Conservation (phyloP, 2,329 filamentous ascomycete species). For the Cladosporium sp. region DNA sequence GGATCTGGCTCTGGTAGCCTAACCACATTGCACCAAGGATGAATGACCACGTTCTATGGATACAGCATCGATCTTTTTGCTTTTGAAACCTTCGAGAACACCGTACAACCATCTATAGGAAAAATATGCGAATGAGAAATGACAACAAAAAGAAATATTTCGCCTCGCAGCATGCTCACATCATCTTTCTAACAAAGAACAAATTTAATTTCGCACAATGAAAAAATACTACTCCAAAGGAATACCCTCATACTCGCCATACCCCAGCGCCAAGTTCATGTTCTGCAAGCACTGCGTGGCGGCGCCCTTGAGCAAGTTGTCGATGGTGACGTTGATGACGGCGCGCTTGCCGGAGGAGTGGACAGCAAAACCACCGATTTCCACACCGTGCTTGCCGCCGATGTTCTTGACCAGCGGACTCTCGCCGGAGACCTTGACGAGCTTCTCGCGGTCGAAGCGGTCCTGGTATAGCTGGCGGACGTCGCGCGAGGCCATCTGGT, state of each 20-base stretch:
- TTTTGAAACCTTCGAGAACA: no score
- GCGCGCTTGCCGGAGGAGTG: slow-evolving; percentile 85
- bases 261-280: slow-evolving; percentile 89
- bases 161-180: no score
- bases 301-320: slow-evolving; percentile 90
- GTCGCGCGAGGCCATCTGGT: slow-evolving; percentile 84
- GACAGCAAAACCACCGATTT: slow-evolving; percentile 95
- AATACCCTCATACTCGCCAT: slow-evolving; percentile 84
- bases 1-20: no score
- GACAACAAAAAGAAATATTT: no score
- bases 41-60: no score
- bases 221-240: slow-evolving; percentile 55
- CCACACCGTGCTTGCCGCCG: slow-evolving; percentile 77
- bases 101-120: no score
- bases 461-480: slow-evolving; percentile 95
- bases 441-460: slow-evolving; percentile 89
- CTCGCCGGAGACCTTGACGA: slow-evolving; percentile 89
- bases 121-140: no score
- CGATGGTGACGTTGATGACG: slow-evolving; percentile 90
- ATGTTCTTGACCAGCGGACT: slow-evolving; percentile 82
- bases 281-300: slow-evolving; percentile 93
- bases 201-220: no score
- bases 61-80: no score
- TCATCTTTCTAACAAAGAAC: no score
- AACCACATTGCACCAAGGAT: no score